These are phyloP conservation scores for Selenicereus undatus DNA, from an alignment of 148 eudicot species.

Conservation along the genomic window DNA sequence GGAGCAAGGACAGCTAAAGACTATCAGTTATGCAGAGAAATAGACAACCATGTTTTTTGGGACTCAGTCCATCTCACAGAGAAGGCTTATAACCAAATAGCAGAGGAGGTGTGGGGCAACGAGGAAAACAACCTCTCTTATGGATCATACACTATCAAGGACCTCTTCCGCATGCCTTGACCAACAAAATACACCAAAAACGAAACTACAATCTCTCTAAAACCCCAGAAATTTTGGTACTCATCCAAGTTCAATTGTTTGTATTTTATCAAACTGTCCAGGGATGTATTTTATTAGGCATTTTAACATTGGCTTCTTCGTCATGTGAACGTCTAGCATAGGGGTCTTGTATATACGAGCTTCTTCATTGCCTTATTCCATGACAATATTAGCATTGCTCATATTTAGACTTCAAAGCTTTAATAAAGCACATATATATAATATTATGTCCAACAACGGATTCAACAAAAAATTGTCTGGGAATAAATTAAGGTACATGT, in stretches of 20 bases:
- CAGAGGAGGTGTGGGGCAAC: slow-evolving; percentile 30
- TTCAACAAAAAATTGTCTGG: neutral
- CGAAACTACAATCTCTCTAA: neutral
- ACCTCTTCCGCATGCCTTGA: slow-evolving; percentile 21
- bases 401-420: no score
- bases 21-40: slow-evolving; percentile 28
- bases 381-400: no score
- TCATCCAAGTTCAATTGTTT: neutral
- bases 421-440: no score
- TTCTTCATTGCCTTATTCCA: no score
- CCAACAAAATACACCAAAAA: neutral
- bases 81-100: slow-evolving; percentile 22
- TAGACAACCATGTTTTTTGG: slow-evolving; percentile 29
- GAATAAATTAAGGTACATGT: neutral
- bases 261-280: no score
- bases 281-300: no score
- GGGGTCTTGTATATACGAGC: no score
- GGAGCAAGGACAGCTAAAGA: slow-evolving; percentile 29
- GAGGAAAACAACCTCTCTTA: neutral
- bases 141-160: slow-evolving; percentile 16
- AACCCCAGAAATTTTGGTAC: neutral
- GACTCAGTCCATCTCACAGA: slow-evolving; percentile 32
- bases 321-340: no score
- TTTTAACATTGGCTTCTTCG: no score
- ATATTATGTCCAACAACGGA: no score